phyloP scores from a whole-genome alignment of 495 filamentous ascomycete species.

The Venustampulla echinocandica region DNA sequence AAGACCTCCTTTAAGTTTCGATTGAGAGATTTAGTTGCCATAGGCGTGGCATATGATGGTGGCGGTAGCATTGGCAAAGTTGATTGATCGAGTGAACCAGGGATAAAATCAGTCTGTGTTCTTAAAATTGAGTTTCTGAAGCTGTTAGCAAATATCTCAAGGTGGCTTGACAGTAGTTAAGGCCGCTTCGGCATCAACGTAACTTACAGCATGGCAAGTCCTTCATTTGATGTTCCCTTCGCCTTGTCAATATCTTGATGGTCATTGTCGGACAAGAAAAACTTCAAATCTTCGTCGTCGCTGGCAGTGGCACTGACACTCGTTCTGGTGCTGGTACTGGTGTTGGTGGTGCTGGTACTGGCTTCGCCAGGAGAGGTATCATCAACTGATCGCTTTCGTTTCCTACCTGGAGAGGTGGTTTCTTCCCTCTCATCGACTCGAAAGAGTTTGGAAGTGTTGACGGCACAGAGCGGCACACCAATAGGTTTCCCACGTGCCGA shows the following conservation, averaged over 20 bases:
- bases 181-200: neutral
- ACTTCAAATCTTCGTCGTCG: constrained; percentile 43
- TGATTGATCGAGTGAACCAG: constrained; percentile 49
- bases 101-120: constrained; percentile 53
- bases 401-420: constrained; percentile 11
- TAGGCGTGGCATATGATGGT: constrained; percentile 60
- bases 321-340: constrained; percentile 30
- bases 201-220: constrained; percentile 1
- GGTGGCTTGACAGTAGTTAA: no score
- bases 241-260: neutral
- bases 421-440: neutral
- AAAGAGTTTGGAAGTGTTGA: constrained; percentile 15
- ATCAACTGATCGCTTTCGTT: constrained; percentile 13
- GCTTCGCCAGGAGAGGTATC: constrained; percentile 8
- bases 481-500: constrained; percentile 26
- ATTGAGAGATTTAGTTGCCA: constrained; percentile 54
- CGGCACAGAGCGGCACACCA: constrained; percentile 19
- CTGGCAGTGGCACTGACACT: constrained; percentile 30
- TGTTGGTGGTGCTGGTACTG: no score
- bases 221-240: constrained; percentile 1
- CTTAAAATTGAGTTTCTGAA: constrained; percentile 12
- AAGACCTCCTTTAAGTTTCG: constrained; percentile 53
- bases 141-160: no score
- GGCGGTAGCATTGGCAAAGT: constrained; percentile 47
- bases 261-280: constrained; percentile 33